Base-by-base conservation (phyloP, 148 eudicot genomes). In the Hydrangea macrophylla region DNA sequence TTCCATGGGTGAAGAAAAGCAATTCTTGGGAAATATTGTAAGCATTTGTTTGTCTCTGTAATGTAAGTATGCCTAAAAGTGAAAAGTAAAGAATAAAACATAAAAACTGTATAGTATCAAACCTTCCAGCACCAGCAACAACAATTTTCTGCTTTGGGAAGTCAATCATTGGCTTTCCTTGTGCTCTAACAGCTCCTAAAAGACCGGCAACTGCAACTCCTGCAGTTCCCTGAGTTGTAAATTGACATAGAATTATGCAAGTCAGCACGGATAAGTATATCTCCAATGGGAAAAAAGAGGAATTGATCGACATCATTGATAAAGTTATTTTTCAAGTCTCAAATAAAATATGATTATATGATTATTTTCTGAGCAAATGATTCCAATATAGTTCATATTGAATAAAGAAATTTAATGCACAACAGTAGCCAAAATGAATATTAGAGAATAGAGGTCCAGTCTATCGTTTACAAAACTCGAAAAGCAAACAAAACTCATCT, bases 41-140 rank as follows among this genome's bases (percentile, higher is more conserved):
- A 15, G n/a, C 37, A 20, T 23, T 53, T 3, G 28, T 33, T 10
- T 8, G 28, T 66, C 44, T 66, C 15, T 20, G 32, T 9, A 20
- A 32, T 0, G 18, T 4, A 54, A 42, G n/a, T 25, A 53, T 23
- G 60, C 70, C 42, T 67, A 24, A 33, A 22, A 54, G 26, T 64
- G 37, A 56, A 48, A 35, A 70, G 44, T 27, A 1, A 73, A 26
- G 50, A 51, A 42, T 20, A 71, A 58, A 72, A n/a, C n/a, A n/a
- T n/a, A n/a, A n/a, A n/a, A n/a, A n/a, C n/a, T n/a, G n/a, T n/a
- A n/a, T n/a, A 12, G 63, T 32, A 61, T 54, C 63, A 33, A 66
- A 93, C 98, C 98, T 93, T 85, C 98, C 98, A 82, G 98, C 98
- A 66, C 98, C 98, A 37, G 98, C 98, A 78, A 93, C 98, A 72